Evolutionary conservation across 2,329 filamentous ascomycete genomes (phyloP), one percentile per base, ranked within the genome.

Genomic region (Clarireedia hainanense): DNA sequence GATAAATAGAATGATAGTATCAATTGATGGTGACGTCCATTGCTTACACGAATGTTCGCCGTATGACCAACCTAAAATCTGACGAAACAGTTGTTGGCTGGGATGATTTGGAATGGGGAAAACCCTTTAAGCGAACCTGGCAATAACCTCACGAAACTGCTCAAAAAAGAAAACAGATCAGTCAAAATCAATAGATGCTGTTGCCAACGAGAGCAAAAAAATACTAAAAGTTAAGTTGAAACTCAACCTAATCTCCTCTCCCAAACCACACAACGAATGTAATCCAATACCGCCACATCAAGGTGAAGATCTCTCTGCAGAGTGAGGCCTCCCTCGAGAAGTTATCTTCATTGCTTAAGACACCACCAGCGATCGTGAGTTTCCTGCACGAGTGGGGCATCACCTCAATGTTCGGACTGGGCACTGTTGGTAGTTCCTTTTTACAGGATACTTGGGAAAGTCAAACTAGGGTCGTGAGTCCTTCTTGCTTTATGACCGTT

Each of bases 221-320:
- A 6, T n/a, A 10, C 2, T 2, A 48, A 54, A 47, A 39, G 10
- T 48, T 53, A 61, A 63, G 65, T 68, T 34, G 65, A 65, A 59
- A 55, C 60, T 58, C 65, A 67, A 64, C 62, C 60, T 61, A 63
- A 50, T 57, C 62, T 48, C 55, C 39, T 7, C 53, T 73, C 75
- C 77, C 81, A 84, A 78, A 73, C 71, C 80, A 79, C 78, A 75
- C 69, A 75, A 73, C 76, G 75, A 76, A 77, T 80, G 83, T 84
- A 71, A 78, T 86, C 83, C 83, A 81, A 73, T 75, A 54, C 67
- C 81, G 83, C 83, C 82, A 85, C 76, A 76, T 77, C 78, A 84
- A 80, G 83, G 82, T 80, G 81, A 80, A 81, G 77, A 83, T 75
- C 71, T 71, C 82, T 85, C 80, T 86, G 83, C 82, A 83, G 80